Conservation (phyloP, 2,329 filamentous ascomycete genomes). For the Diaporthe humulicola region DNA sequence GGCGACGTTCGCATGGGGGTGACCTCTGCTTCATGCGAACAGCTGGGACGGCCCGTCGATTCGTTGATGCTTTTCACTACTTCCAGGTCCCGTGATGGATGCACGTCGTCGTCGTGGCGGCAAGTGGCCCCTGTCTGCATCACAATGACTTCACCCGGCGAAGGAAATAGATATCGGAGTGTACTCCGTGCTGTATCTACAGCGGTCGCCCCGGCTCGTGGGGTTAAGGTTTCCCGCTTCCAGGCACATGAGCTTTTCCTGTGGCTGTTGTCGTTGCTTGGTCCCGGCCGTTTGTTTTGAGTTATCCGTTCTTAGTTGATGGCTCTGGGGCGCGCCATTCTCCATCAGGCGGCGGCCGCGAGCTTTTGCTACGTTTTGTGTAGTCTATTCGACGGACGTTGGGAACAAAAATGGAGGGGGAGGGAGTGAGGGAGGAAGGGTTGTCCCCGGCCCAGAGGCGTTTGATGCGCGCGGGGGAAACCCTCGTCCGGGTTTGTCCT, state of each 20-base stretch:
- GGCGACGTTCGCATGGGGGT: background rate
- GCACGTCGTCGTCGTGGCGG: background rate
- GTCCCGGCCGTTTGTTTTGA: background rate
- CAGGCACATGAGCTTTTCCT: background rate
- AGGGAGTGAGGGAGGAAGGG: background rate
- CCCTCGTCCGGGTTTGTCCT: conserved; percentile 4
- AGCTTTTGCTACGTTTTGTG: background rate
- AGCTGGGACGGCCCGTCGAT: conserved; percentile 23
- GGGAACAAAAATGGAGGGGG: background rate
- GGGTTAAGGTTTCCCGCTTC: background rate
- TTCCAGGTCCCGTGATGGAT: background rate
- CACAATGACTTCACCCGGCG: conserved; percentile 2
- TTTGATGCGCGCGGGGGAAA: conserved; percentile 24
- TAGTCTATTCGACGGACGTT: background rate
- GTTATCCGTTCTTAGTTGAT: background rate
- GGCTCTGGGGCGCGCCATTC: background rate
- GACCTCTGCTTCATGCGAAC: background rate
- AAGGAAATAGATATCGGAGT: background rate
- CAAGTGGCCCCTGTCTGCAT: background rate
- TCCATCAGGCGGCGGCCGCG: background rate
- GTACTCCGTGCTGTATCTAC: background rate
- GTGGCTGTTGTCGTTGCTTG: no score
- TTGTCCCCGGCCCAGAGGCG: background rate
- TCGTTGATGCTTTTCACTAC: background rate
- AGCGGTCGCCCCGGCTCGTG: conserved; percentile 13